phyloP scores from a whole-genome alignment of 208 protist genomes.

The Acanthamoeba royreba region DNA sequence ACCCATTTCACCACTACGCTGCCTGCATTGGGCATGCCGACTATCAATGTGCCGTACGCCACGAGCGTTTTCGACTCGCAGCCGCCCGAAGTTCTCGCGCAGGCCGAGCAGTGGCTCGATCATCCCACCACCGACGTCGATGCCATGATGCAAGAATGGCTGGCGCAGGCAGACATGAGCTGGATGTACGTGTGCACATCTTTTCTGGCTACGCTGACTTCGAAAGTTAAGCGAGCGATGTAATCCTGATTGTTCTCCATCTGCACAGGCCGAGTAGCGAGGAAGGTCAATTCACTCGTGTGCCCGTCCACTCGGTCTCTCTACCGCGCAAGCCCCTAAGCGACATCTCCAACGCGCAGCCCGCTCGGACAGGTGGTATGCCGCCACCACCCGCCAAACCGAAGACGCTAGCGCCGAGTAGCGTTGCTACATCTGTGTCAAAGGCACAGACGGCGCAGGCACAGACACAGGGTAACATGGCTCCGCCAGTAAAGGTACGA shows the following conservation, averaged over 20 bases:
- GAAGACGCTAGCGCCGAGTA: background rate
- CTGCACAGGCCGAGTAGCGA: background rate
- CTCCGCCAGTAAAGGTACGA: no score
- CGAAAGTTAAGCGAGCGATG: background rate
- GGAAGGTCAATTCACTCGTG: background rate
- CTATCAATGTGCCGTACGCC: constrained; percentile 19
- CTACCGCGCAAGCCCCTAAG: background rate
- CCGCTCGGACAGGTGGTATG: no score
- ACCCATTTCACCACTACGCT: background rate
- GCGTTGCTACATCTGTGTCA: background rate
- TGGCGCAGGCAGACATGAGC: background rate
- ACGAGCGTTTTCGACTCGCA: background rate
- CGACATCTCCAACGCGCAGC: background rate
- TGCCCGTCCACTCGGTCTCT: background rate
- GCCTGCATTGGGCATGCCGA: background rate
- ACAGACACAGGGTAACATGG: no score
- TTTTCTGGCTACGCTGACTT: background rate
- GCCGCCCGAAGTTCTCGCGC: background rate
- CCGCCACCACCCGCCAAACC: background rate
- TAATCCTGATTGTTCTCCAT: background rate
- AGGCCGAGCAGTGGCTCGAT: background rate
- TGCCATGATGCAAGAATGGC: background rate
- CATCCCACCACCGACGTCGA: background rate
- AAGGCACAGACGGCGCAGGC: no score
- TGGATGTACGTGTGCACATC: constrained; percentile 45